Evolutionary conservation across 2,329 filamentous ascomycete species (phyloP), one percentile per base, ranked within the genome.

Genomic region (Nothophoma quercina): DNA sequence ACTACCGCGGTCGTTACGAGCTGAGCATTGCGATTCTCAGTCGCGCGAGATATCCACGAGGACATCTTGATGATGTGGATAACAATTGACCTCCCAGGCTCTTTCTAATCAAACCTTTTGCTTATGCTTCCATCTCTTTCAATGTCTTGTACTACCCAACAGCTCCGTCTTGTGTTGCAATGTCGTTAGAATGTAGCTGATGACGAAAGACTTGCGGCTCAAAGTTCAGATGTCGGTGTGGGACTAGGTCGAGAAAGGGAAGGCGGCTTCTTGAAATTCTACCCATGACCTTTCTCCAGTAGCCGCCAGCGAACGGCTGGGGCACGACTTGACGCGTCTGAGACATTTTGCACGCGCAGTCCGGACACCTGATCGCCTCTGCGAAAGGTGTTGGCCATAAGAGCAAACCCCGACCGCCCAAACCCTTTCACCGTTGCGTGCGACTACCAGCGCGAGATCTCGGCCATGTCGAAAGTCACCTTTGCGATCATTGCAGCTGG

Each of bases 1-100:
- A 81, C 71, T 18, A 90, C 78, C 2, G 90, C 90, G 0, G 90
- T 91, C 3, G 87, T 84, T 15, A 86, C 83, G 28, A 95, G 78
- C 71, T 92, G 90, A 33, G 78, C 73, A 63, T 77, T 73, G 66
- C 80, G 80, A 32, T 77, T 80, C 30, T 73, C 70, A 4, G 75
- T 74, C 25, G 74, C 68, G 40, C 76, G 70, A 52, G 76, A 71
- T 58, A 79, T 67, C 78, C 78, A 80, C 50, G 73, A 75, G 60
- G 76, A 77, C 78, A 80, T 79, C 18, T 58, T 56, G 55, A 29
- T 19, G 25, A 32, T 28, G 23, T 46, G 34, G 21, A 36, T 13
- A 28, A 9, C 16, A 30, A 41, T 33, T n/a, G 13, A 8, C 4
- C 10, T 34, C 34, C 21, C 26, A 26, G 39, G 10, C 22, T 44